These are phyloP conservation scores for Closterium sp. DNA, from an alignment of 139 green algal species.

Conservation along the genomic window DNA sequence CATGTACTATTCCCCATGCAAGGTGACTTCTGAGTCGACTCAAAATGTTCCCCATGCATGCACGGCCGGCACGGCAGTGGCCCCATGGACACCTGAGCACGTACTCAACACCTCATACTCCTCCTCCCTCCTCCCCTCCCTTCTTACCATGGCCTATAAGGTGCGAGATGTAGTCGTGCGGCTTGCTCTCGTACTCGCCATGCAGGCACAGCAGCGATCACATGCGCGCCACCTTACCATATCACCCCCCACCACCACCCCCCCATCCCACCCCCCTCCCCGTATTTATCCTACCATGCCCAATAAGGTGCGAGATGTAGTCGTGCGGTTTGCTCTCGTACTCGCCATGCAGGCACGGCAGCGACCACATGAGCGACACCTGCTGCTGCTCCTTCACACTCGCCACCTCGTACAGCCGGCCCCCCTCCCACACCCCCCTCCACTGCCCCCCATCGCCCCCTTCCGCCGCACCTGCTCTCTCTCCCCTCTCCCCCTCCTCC, in stretches of 20 bases:
- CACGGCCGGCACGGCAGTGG: no score
- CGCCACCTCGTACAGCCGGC: constrained; percentile 64
- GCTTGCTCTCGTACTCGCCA: constrained; percentile 73
- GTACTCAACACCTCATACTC: no score
- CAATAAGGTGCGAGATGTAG: constrained; percentile 90
- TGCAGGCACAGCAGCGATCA: constrained; percentile 81
- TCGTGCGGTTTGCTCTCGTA: constrained; percentile 85
- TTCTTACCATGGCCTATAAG: constrained; percentile 2
- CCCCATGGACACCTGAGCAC: no score
- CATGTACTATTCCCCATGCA: no score
- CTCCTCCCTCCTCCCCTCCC: neutral
- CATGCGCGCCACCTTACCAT: constrained; percentile 62
- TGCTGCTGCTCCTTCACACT: constrained; percentile 78
- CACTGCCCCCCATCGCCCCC: neutral
- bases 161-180: constrained; percentile 62
- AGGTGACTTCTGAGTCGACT: no score
- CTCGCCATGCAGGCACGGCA: constrained; percentile 70
- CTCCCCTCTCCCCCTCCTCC: neutral
- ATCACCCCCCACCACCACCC: no score
- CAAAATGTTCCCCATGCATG: no score
- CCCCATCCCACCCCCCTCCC: neutral
- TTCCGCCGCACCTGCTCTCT: neutral
- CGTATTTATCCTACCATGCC: constrained; percentile 65
- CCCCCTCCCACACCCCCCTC: constrained; percentile 3
- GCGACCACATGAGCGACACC: constrained; percentile 75